phyloP scores from a whole-genome alignment of 2,329 filamentous ascomycete species.

The Ustilaginoidea virens region DNA sequence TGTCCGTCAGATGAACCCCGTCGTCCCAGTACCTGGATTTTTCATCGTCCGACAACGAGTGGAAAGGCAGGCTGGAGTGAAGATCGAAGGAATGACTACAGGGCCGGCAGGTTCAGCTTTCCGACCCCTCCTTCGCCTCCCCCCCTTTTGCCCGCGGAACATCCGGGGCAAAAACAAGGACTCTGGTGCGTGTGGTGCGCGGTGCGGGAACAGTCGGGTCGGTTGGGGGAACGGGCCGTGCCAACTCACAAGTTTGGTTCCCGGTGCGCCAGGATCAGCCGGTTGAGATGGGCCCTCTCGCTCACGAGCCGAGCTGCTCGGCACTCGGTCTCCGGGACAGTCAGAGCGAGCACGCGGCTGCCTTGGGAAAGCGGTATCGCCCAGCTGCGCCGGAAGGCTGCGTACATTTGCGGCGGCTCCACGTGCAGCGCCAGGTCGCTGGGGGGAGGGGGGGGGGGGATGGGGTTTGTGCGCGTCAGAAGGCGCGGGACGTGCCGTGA shows the following conservation, averaged over 20 bases:
- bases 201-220: too few relatives aligned
- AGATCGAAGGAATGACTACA: constrained; percentile 44
- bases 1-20: constrained; percentile 39
- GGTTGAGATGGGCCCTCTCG: constrained; percentile 32
- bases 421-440: constrained; percentile 34
- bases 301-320: constrained; percentile 14
- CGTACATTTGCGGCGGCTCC: constrained; percentile 26
- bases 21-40: constrained; percentile 43
- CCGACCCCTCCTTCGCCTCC: too few relatives aligned
- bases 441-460: neutral
- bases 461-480: neutral
- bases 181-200: too few relatives aligned
- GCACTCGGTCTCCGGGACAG: constrained; percentile 37
- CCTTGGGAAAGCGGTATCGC: constrained; percentile 30
- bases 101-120: too few relatives aligned
- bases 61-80: constrained; percentile 35
- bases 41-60: constrained; percentile 28
- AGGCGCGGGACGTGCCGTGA: too few relatives aligned
- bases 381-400: constrained; percentile 34
- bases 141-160: too few relatives aligned
- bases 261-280: constrained; percentile 32
- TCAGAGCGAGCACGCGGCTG: constrained; percentile 45
- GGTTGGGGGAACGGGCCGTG: constrained; percentile 1
- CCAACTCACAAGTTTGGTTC: constrained; percentile 35
- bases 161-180: too few relatives aligned